These are phyloP conservation scores for Crithidia expoeki DNA, from an alignment of 208 protist genomes.

Conservation along the genomic window DNA sequence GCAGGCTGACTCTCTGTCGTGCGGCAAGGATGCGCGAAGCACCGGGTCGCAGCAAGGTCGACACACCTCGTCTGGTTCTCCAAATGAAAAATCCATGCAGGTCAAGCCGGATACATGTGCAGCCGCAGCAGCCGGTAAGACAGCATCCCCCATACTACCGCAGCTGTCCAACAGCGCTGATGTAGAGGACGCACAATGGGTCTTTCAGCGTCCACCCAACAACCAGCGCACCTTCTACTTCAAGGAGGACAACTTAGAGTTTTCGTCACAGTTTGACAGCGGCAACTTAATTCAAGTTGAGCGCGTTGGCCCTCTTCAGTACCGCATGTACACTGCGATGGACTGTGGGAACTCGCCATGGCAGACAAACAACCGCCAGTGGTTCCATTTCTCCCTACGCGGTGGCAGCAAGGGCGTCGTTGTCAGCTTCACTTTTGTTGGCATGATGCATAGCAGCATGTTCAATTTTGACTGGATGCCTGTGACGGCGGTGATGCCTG, in stretches of 20 bases:
- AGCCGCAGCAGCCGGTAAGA: neutral
- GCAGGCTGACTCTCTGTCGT: neutral
- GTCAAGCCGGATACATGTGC: neutral
- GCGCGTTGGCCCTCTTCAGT: constrained; percentile 58
- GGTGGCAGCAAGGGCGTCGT: constrained; percentile 61
- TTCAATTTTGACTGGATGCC: constrained; percentile 90
- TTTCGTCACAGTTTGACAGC: constrained; percentile 91
- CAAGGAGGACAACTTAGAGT: constrained; percentile 82
- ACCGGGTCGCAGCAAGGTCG: neutral
- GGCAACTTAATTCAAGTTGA: constrained; percentile 92
- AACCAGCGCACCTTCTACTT: constrained; percentile 91
- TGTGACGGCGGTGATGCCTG: constrained; percentile 63
- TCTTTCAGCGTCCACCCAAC: constrained; percentile 70
- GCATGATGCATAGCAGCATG: constrained; percentile 87
- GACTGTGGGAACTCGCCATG: constrained; percentile 84
- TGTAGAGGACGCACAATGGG: constrained; percentile 60
- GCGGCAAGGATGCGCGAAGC: neutral
- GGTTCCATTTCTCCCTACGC: constrained; percentile 93
- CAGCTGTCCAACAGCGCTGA: neutral
- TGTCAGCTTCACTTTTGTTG: constrained; percentile 73
- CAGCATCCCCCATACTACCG: neutral
- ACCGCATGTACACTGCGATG: constrained; percentile 79
- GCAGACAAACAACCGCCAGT: constrained; percentile 91
- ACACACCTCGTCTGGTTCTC: neutral
- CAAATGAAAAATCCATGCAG: neutral